Percentiles rank a stretch among this genome's conserved stretches.
These are phyloP conservation scores for Cephaloascus fragrans DNA, from an alignment of 805 yeast genomes.

Conservation along the genomic window DNA sequence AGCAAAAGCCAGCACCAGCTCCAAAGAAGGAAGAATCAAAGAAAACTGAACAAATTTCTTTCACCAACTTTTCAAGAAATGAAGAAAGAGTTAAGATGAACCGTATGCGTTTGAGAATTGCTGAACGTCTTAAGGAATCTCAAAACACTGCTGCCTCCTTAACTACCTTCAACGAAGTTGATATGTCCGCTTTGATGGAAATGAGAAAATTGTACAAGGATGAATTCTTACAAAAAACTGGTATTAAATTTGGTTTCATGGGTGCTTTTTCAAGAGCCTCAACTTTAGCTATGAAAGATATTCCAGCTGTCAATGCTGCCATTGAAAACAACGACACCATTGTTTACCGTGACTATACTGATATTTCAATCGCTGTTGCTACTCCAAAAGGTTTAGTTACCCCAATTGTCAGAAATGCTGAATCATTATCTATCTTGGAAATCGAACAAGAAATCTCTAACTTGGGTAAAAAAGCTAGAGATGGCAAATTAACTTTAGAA, in stretches of 20 bases:
- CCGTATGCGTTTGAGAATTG: slow-evolving; percentile 98
- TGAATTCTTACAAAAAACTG: slow-evolving; percentile 87
- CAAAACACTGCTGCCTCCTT: slow-evolving; percentile 98
- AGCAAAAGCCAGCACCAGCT: slow-evolving; percentile 9
- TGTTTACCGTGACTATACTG: slow-evolving; percentile 93
- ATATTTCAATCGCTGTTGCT: slow-evolving; percentile 94
- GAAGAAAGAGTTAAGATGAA: slow-evolving; percentile 96
- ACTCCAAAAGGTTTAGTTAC: slow-evolving; percentile 99
- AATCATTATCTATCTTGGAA: slow-evolving; percentile 77
- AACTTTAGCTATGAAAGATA: slow-evolving; percentile 85
- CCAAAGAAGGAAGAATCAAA: slow-evolving; percentile 13
- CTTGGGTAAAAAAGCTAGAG: slow-evolving; percentile 91
- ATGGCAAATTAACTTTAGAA: slow-evolving; percentile 90
- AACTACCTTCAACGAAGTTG: slow-evolving; percentile 97
- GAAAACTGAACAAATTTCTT: slow-evolving; percentile 23
- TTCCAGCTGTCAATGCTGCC: slow-evolving; percentile 92
- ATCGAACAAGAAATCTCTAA: slow-evolving; percentile 78
- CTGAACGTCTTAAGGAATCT: slow-evolving; percentile 98
- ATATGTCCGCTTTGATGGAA: slow-evolving; percentile 85
- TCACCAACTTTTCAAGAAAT: slow-evolving; percentile 57
- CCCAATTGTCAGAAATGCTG: slow-evolving; percentile 96
- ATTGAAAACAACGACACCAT: slow-evolving; percentile 88
- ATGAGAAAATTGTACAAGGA: slow-evolving; percentile 96
- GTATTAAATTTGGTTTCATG: slow-evolving; percentile 96
- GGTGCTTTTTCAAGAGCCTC: slow-evolving; percentile 95